A percentile compares a stretch with the other conserved stretches of the same genome.
Conservation (phyloP, 2,329 filamentous ascomycete species). For the Aspergillus tamarii region DNA sequence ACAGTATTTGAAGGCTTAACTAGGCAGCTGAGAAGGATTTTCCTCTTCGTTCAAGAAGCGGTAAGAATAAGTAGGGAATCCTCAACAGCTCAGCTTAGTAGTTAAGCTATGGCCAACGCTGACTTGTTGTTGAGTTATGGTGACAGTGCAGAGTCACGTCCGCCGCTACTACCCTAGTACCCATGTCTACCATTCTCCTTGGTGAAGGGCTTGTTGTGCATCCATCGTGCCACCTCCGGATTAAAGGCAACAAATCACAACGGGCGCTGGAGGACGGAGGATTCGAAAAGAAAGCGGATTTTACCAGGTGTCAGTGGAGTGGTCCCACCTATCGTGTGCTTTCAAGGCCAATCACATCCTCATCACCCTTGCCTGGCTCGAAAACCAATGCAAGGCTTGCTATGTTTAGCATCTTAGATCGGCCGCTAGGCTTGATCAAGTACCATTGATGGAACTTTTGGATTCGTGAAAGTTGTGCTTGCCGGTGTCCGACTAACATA, state of each 20-base stretch:
- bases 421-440: constrained; percentile 17
- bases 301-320: constrained; percentile 14
- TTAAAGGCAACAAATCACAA: constrained; percentile 16
- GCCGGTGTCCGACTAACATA: not conserved
- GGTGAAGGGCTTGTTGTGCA: constrained; percentile 15
- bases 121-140: constrained; percentile 18
- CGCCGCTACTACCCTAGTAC: constrained; percentile 19
- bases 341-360: constrained; percentile 14
- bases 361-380: constrained; percentile 14
- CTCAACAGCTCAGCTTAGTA: not conserved
- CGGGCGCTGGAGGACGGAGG: constrained; percentile 8
- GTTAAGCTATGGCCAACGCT: not conserved
- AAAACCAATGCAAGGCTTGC: constrained; percentile 27
- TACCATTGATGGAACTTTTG: not conserved
- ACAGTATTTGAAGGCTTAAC: not conserved
- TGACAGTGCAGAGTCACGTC: constrained; percentile 38
- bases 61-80: not conserved
- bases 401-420: constrained; percentile 33
- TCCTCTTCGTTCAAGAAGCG: not conserved
- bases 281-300: constrained; percentile 15
- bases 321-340: constrained; percentile 5
- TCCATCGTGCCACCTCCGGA: constrained; percentile 23
- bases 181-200: constrained; percentile 10
- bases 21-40: not conserved
- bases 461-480: not conserved